Base-by-base conservation (phyloP, 148 eudicot species). In the Fallopia convolvulus region DNA sequence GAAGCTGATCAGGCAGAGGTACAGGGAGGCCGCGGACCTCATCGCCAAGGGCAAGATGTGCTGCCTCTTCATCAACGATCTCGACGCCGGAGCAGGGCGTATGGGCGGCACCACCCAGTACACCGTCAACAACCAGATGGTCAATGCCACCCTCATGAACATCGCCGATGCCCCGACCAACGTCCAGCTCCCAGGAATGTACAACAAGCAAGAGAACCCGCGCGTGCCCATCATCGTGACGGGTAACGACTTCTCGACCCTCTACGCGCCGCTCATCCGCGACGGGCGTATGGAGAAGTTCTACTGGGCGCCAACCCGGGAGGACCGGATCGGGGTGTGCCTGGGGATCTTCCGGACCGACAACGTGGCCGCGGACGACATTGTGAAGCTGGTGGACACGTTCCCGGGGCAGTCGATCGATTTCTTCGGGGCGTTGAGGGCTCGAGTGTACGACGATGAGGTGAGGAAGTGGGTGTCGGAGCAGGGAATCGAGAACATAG, bases 281-380 rank as follows among this genome's bases (percentile, higher is more conserved):
- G 98, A 93, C 79, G 98, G 98, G 36, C 98, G 98, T 91, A 93
- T 93, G 98, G 98, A 93, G 89, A 93, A 93, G 84, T 93, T 91
- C 83, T 93, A 93, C 86, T 93, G 98, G 98, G 94, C 98, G 0
- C 98, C 98, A 2, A 93, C 98, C 18, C 87, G 97, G 36, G 98
- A 93, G 81, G 98, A 93, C 81, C 90, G 98, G 77, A 88, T 93
- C 72, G 98, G 98, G 46, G 98, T 93, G 6, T 88, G 91, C 77
- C 80, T 68, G 4, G 98, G 98, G 52, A 93, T 93, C 73, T 93
- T 93, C 87, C 81, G 83, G 18, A 80, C 85, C 3, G 98, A 93
- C 77, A 83, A 83, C 13, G 82, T 93, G 3, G 78, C 92, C 1
- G 23, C 5, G 5, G 91, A 88, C 21, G 92, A 85, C 9, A 39